These are phyloP conservation scores for Pseudoturritis turrita DNA, from an alignment of 345 rosid species.

Conservation along the genomic window DNA sequence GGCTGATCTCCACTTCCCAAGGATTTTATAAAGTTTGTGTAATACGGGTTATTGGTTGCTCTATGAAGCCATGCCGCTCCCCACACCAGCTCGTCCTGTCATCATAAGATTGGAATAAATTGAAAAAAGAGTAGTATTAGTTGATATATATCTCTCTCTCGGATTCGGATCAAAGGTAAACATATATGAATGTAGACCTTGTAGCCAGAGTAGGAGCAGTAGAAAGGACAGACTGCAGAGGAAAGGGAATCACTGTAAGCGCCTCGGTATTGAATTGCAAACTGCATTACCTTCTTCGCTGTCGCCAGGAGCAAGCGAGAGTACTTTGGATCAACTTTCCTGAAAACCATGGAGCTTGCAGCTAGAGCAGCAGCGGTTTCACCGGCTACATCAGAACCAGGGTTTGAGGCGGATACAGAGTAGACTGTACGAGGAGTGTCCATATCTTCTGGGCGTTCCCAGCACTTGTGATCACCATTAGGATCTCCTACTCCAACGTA, in stretches of 20 bases:
- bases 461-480: slow-evolving; percentile 78
- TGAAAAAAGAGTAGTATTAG: not conserved
- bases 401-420: slow-evolving; percentile 62
- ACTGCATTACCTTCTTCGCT: slow-evolving; percentile 64
- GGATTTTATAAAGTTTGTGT: slow-evolving; percentile 57
- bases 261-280: slow-evolving; percentile 69
- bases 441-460: slow-evolving; percentile 99
- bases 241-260: slow-evolving; percentile 81
- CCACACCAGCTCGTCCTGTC: slow-evolving; percentile 86
- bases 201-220: slow-evolving; percentile 86
- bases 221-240: slow-evolving; percentile 70
- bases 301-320: slow-evolving; percentile 49
- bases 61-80: slow-evolving; percentile 82
- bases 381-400: slow-evolving; percentile 92
- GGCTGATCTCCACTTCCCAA: slow-evolving; percentile 67
- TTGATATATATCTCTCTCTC: not conserved
- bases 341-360: slow-evolving; percentile 74
- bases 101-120: not conserved
- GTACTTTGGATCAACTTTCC: slow-evolving; percentile 53
- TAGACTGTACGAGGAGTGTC: slow-evolving; percentile 70
- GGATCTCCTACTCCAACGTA: slow-evolving; percentile 96
- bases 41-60: slow-evolving; percentile 56
- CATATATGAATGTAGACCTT: slow-evolving; percentile 37
- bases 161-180: not conserved
- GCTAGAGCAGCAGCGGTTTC: slow-evolving; percentile 87